These are phyloP conservation scores for Silybum marianum DNA, from an alignment of 129 eudicot species.

Conservation along the genomic window DNA sequence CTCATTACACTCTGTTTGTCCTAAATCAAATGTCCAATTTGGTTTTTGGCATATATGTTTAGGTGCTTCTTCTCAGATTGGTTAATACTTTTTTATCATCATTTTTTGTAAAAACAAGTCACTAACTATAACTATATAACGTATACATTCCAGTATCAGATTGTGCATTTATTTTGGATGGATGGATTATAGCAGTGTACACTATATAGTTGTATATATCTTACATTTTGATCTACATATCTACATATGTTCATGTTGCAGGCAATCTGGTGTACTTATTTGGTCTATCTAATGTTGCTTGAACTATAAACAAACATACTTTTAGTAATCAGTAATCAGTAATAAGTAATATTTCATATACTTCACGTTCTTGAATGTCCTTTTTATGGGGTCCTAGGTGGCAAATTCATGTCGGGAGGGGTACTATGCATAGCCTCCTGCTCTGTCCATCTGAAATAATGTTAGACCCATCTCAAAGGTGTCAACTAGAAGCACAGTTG, in stretches of 20 bases:
- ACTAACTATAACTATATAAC: neutral
- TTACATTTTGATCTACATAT: neutral
- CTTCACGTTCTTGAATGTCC: no score
- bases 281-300: no score
- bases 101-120: neutral
- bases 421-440: no score
- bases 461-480: neutral
- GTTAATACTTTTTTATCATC: neutral
- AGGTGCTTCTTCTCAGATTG: neutral
- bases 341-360: no score
- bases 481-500: no score
- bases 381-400: no score
- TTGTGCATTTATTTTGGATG: neutral
- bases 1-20: slow-evolving; percentile 4
- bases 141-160: neutral
- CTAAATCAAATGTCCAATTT: neutral
- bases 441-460: no score
- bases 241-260: neutral
- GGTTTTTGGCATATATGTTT: neutral
- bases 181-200: neutral
- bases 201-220: neutral
- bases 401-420: no score
- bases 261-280: neutral
- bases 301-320: no score
- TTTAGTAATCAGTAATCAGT: no score